phyloP scores from a whole-genome alignment of 1,284 basidiomycete species.

The Papiliotrema nemorosa region DNA sequence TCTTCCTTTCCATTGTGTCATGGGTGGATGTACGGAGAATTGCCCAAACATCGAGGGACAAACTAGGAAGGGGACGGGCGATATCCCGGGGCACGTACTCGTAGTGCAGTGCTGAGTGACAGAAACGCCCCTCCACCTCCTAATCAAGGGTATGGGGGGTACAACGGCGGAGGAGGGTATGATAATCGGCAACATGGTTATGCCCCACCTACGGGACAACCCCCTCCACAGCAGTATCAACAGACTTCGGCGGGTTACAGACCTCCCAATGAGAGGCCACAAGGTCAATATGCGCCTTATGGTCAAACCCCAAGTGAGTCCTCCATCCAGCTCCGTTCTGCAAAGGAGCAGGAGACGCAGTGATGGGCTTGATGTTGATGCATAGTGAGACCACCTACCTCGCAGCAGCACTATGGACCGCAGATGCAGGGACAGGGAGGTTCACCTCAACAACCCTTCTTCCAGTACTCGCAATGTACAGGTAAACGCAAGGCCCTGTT shows the following conservation, averaged over 20 bases:
- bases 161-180: not conserved
- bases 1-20: not conserved
- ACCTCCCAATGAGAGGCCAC: conserved; percentile 13
- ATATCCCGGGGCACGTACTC: not conserved
- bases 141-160: conserved; percentile 1
- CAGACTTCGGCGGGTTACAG: conserved; percentile 27
- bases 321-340: not conserved
- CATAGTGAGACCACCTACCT: conserved; percentile 9
- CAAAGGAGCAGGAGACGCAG: not conserved
- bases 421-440: conserved; percentile 57
- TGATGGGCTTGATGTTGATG: not conserved
- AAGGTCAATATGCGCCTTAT: conserved; percentile 14
- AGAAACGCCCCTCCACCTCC: conserved; percentile 4
- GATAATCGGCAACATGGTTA: conserved; percentile 1
- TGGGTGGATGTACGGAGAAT: not conserved
- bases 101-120: not conserved
- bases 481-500: conserved; percentile 39
- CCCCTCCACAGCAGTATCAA: conserved; percentile 19
- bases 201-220: conserved; percentile 22
- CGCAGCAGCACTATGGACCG: conserved; percentile 63
- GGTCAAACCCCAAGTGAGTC: conserved; percentile 20
- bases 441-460: conserved; percentile 58
- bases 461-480: conserved; percentile 76
- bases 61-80: too few species aligned
- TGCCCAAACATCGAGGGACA: too few species aligned